phyloP scores from a whole-genome alignment of 2,329 filamentous ascomycete species.

The Epicoccum sorghinum region DNA sequence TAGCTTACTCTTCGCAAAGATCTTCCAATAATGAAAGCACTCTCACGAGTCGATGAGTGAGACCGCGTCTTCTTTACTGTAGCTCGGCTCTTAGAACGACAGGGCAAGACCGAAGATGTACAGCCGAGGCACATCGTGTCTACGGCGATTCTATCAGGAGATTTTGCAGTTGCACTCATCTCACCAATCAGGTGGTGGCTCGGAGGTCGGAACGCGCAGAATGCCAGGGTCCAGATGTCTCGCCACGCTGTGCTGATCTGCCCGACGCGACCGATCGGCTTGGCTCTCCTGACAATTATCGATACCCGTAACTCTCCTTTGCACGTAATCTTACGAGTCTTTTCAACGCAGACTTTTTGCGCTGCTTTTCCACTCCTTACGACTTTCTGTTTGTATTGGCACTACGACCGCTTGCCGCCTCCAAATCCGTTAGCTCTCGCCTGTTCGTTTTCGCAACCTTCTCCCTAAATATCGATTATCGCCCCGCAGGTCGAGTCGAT shows the following conservation, averaged over 20 bases:
- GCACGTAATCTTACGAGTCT: slow-evolving; percentile 14
- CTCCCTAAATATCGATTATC: background rate
- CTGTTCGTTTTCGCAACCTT: background rate
- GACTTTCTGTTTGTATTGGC: background rate
- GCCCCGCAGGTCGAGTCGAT: slow-evolving; percentile 1
- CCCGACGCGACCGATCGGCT: slow-evolving; percentile 15
- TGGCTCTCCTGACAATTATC: slow-evolving; percentile 19
- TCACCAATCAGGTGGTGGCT: slow-evolving; percentile 5
- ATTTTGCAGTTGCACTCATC: background rate
- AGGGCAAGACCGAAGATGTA: too few relatives aligned
- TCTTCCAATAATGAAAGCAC: too few relatives aligned
- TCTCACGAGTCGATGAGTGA: too few relatives aligned
- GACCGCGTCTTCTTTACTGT: too few relatives aligned
- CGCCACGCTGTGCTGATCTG: slow-evolving; percentile 19
- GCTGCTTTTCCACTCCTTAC: slow-evolving; percentile 4
- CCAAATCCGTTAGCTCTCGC: background rate
- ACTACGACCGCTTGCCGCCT: background rate
- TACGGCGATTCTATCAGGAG: too few relatives aligned
- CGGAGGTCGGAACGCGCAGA: slow-evolving; percentile 8
- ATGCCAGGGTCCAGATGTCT: slow-evolving; percentile 14
- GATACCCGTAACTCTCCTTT: slow-evolving; percentile 8
- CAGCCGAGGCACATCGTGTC: too few relatives aligned
- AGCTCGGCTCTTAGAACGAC: too few relatives aligned
- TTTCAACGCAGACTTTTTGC: slow-evolving; percentile 3
- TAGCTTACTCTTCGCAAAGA: too few relatives aligned